phyloP scores from a whole-genome alignment of 345 rosid species.

The Erucastrum elatum region DNA sequence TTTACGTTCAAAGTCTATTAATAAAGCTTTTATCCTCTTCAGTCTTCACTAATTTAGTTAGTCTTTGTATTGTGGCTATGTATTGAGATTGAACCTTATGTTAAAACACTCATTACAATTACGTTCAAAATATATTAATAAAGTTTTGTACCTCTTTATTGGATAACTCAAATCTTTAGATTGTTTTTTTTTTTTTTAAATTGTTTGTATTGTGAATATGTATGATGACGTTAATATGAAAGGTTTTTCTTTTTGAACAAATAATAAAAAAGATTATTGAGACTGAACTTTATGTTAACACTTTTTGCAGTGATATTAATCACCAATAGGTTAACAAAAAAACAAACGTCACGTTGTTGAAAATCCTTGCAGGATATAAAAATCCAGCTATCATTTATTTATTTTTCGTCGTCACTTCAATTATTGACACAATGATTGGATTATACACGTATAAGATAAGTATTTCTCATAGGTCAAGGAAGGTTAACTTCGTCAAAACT shows the following conservation, averaged over 20 bases:
- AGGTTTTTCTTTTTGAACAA: no score
- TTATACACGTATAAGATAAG: background rate
- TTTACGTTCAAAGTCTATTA: background rate
- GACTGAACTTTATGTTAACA: background rate
- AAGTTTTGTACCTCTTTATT: no score
- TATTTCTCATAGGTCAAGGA: conserved; percentile 18
- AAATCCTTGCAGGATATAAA: background rate
- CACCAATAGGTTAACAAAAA: background rate
- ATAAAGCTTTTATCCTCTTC: background rate
- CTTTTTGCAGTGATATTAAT: background rate
- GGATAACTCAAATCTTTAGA: no score
- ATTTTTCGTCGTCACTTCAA: background rate
- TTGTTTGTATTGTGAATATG: background rate
- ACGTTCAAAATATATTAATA: no score
- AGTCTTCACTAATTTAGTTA: background rate
- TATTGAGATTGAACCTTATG: background rate
- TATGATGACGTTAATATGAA: background rate
- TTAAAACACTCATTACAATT: background rate
- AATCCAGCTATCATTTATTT: background rate
- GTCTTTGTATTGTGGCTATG: background rate
- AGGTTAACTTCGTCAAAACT: conserved; percentile 21
- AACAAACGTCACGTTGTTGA: background rate
- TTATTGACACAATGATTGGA: background rate
- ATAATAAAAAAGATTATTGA: background rate
- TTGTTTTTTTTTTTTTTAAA: no score